These are phyloP conservation scores for Penicillium sp. DNA, from an alignment of 2,329 filamentous ascomycete species.

Conservation along the genomic window DNA sequence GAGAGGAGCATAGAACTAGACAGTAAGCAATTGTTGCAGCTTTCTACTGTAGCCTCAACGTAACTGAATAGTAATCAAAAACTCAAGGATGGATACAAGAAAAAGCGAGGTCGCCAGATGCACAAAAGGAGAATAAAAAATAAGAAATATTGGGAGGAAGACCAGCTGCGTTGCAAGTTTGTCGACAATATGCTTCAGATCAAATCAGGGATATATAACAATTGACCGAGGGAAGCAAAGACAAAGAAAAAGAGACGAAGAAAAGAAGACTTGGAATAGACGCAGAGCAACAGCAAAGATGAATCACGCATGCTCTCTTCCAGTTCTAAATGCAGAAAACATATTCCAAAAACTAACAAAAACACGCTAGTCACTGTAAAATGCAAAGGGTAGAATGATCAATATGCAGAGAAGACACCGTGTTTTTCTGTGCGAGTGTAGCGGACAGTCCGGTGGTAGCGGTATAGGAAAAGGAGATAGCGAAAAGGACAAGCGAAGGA, in stretches of 20 bases:
- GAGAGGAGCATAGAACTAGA: not conserved
- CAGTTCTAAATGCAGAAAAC: slow-evolving; percentile 36
- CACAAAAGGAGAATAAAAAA: slow-evolving; percentile 27
- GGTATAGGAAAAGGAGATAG: not conserved
- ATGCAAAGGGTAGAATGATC: slow-evolving; percentile 33
- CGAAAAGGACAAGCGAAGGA: not conserved
- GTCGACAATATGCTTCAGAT: slow-evolving; percentile 34
- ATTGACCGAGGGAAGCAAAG: slow-evolving; percentile 24
- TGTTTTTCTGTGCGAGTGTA: slow-evolving; percentile 18
- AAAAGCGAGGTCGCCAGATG: not conserved
- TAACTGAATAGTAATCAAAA: not conserved
- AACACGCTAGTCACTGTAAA: slow-evolving; percentile 37
- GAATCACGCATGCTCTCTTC: slow-evolving; percentile 33
- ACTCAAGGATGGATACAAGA: not conserved
- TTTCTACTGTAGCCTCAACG: slow-evolving; percentile 4
- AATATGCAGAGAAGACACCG: slow-evolving; percentile 26
- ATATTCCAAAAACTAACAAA: slow-evolving; percentile 30
- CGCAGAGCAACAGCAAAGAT: slow-evolving; percentile 26
- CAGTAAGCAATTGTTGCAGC: not conserved
- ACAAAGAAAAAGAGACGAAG: slow-evolving; percentile 8
- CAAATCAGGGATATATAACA: slow-evolving; percentile 38
- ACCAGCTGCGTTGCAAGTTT: slow-evolving; percentile 24
- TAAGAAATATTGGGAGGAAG: slow-evolving; percentile 23
- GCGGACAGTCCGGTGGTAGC: not conserved
- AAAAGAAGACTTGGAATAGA: slow-evolving; percentile 19